These are phyloP conservation scores for Edaphochlamys debaryana DNA, from an alignment of 139 green algal species.

Conservation along the genomic window DNA sequence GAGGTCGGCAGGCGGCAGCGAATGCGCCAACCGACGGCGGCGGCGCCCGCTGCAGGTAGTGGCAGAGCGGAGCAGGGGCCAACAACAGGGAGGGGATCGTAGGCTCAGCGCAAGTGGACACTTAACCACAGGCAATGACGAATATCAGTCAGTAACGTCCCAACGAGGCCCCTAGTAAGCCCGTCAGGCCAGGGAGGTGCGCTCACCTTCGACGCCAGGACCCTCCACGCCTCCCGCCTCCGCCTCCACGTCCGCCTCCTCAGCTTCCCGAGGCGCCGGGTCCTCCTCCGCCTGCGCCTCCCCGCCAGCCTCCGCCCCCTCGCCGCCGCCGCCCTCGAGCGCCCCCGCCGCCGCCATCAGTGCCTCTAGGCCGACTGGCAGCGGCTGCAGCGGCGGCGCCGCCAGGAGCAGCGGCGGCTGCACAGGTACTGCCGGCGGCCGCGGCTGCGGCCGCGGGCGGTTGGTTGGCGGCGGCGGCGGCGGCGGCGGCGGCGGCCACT, in stretches of 20 bases:
- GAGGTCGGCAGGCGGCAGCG: not conserved
- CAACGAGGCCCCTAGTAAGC: too few species aligned
- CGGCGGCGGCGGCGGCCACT: slow-evolving; percentile 55
- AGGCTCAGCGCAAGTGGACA: too few species aligned
- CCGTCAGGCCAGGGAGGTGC: too few species aligned
- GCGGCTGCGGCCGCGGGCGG: too few species aligned
- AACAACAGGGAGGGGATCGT: too few species aligned
- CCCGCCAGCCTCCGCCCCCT: not conserved
- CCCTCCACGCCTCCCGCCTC: too few species aligned
- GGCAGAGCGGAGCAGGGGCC: too few species aligned
- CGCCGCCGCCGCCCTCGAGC: not conserved
- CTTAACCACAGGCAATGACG: too few species aligned
- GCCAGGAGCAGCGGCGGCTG: not conserved
- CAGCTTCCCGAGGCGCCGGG: not conserved
- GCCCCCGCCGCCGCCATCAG: not conserved
- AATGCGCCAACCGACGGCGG: slow-evolving; percentile 20
- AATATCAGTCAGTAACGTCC: too few species aligned
- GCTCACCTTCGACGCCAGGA: not conserved
- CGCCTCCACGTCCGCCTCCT: not conserved
- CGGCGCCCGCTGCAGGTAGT: too few species aligned
- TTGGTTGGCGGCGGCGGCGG: not conserved
- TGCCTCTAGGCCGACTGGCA: not conserved
- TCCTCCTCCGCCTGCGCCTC: not conserved
- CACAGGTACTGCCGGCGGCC: too few species aligned
- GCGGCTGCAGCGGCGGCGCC: too few species aligned